Conservation (phyloP, 352 stramenopile species). For the Phytophthora sansomeana region DNA sequence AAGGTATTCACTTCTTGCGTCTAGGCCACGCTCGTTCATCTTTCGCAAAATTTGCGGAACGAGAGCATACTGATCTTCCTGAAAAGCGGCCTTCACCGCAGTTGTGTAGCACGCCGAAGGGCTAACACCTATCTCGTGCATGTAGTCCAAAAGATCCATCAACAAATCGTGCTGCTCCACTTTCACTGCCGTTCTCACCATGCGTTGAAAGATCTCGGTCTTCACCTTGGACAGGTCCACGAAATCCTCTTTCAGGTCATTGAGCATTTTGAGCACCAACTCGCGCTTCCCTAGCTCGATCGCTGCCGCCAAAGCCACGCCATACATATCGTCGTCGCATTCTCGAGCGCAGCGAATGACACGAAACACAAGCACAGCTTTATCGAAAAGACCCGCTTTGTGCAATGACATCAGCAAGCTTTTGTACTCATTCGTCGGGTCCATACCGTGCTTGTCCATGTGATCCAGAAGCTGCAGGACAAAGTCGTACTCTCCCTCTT, state of each 20-base stretch:
- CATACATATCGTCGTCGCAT: not conserved
- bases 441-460: not conserved
- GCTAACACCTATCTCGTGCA: not conserved
- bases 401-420: not conserved
- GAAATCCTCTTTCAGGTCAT: not conserved
- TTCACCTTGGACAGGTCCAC: not conserved
- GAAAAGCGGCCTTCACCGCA: not conserved
- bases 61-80: not conserved
- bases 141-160: not conserved
- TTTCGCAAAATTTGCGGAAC: not conserved
- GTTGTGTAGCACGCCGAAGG: not conserved
- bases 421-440: not conserved
- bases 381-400: too few species aligned
- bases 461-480: not conserved
- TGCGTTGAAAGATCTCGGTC: not conserved
- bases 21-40: not conserved
- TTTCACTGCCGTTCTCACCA: not conserved
- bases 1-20: not conserved
- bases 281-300: not conserved
- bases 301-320: not conserved
- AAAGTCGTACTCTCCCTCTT: not conserved
- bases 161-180: not conserved
- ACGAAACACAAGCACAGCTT: not conserved
- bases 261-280: not conserved
- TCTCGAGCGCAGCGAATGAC: not conserved